Evolutionary conservation across 805 yeast species (phyloP), one percentile per base, ranked within the genome.

Genomic region (Wickerhamiella azyma): DNA sequence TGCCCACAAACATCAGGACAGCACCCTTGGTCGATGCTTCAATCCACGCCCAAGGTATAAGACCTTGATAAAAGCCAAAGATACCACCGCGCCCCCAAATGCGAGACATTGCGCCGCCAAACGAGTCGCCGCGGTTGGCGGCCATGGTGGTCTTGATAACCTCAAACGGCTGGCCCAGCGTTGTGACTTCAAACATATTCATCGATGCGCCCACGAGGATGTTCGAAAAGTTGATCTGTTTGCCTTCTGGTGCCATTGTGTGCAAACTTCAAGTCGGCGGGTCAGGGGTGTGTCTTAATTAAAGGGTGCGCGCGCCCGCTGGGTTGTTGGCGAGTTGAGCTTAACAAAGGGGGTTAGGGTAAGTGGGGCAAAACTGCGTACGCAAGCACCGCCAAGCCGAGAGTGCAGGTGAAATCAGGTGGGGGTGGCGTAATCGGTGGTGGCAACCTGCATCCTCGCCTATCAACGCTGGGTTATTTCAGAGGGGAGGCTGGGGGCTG

Each of bases 21-120:
- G 97, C 96, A 63, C 98, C 98, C 65, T 92, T 92, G 32, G 98
- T 92, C n/a, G 95, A 83, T 9, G 96, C 98, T 66, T 89, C 98
- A 55, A 92, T 83, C 96, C 97, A 88, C 6, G 97, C 98, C 98
- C 98, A 92, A 40, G 98, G 98, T 53, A 89, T 88, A 61, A 92
- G 72, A 28, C 98, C 98, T 65, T 92, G 98, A 67, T 88, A 92
- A 68, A 88, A 92, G 0, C 97, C 98, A 26, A 75, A 61, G 14
- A 81, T 57, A 45, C 98, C 98, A 53, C 98, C 98, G 59, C 98
- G 77, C 13, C 92, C 73, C 92, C 94, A 85, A 51, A 92, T 88
- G 36, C 77, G 71, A 48, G 72, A 72, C 44, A 79, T 71, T 24
- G 95, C 84, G 54, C 77, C 77, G 9, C 75, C 54, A 51, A 92